Conservation (phyloP, 306 rosid genomes). For the Lathyrus oleraceus region DNA sequence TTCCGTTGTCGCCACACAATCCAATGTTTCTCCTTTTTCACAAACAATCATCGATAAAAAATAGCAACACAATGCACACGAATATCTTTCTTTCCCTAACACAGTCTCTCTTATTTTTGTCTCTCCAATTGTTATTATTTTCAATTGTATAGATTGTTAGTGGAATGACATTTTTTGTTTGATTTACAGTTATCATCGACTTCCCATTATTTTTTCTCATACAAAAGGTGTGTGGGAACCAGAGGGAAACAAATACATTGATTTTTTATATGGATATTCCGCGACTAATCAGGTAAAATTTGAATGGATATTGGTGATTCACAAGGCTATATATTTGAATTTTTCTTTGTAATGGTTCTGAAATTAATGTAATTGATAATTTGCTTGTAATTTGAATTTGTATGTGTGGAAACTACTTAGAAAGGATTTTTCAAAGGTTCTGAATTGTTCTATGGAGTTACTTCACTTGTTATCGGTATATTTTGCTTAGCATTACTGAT, state of each 20-base stretch:
- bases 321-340: too few species aligned
- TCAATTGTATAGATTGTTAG: conserved; percentile 6
- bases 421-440: conserved; percentile 80
- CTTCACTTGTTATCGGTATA: background rate
- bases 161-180: conserved; percentile 16
- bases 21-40: conserved; percentile 53
- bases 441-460: background rate
- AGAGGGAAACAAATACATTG: conserved; percentile 87
- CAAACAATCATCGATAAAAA: conserved; percentile 72
- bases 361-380: background rate
- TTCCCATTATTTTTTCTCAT: conserved; percentile 84
- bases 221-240: conserved; percentile 94
- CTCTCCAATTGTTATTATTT: background rate
- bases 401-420: conserved; percentile 66
- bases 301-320: background rate
- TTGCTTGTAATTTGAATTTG: background rate
- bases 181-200: conserved; percentile 82
- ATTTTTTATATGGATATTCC: conserved; percentile 84
- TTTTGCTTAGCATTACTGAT: conserved; percentile 26
- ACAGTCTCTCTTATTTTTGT: background rate
- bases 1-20: conserved; percentile 55
- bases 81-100: conserved; percentile 46
- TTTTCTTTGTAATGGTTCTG: conserved; percentile 1
- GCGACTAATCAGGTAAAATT: conserved; percentile 88
- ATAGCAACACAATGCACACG: conserved; percentile 80